phyloP scores from a whole-genome alignment of 768 basidiomycete species.

The Collybiopsis confluens region DNA sequence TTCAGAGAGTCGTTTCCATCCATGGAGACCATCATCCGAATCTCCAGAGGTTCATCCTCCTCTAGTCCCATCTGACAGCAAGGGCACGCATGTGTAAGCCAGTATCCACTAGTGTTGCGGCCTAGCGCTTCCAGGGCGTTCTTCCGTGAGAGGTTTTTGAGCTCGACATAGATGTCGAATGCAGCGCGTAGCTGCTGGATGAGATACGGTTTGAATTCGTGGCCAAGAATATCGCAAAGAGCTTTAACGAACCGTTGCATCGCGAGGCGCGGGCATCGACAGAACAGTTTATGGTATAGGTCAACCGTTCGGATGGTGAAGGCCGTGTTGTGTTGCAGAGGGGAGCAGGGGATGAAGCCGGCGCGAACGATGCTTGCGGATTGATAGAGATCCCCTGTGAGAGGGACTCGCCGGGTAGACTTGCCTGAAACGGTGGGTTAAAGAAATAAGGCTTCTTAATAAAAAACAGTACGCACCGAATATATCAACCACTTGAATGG shows the following conservation, averaged over 20 bases:
- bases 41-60: slow-evolving; percentile 16
- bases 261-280: slow-evolving; percentile 11
- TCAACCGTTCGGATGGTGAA: slow-evolving; percentile 3
- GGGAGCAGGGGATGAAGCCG: neutral
- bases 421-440: neutral
- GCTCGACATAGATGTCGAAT: slow-evolving; percentile 17
- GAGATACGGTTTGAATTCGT: slow-evolving; percentile 10
- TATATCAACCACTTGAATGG: neutral
- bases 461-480: neutral
- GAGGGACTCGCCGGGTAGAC: neutral
- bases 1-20: slow-evolving; percentile 5
- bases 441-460: neutral
- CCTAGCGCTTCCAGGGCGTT: slow-evolving; percentile 12
- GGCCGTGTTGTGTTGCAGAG: neutral
- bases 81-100: slow-evolving; percentile 22
- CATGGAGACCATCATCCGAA: slow-evolving; percentile 15
- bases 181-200: slow-evolving; percentile 13
- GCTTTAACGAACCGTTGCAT: slow-evolving; percentile 13
- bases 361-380: neutral
- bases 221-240: slow-evolving; percentile 14
- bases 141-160: slow-evolving; percentile 9
- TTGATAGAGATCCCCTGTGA: neutral
- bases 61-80: slow-evolving; percentile 21
- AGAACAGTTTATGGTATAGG: slow-evolving; percentile 6
- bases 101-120: slow-evolving; percentile 15